Percentiles rank a stretch among this genome's conserved stretches.
Conservation (phyloP, 805 yeast species). For the Yarrowia sp. region DNA sequence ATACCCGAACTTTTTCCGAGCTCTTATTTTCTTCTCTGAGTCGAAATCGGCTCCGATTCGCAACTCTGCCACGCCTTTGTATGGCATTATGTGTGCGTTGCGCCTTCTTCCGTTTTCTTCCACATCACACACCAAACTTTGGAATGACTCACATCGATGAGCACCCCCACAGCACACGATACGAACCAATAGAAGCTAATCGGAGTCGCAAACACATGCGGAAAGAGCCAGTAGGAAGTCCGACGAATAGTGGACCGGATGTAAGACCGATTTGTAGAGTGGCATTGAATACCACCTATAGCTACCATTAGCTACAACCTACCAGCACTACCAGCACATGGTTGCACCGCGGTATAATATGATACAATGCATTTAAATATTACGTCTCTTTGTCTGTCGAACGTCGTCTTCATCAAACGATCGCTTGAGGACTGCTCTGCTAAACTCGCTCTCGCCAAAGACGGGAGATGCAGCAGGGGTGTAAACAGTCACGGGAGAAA, state of each 20-base stretch:
- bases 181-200: background rate
- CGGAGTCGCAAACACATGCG: background rate
- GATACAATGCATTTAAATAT: constrained; percentile 25
- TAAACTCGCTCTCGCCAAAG: constrained; percentile 13
- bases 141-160: background rate
- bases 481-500: constrained; percentile 18
- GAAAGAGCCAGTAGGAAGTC: too few relatives aligned
- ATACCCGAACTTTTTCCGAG: background rate
- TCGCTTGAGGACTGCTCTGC: constrained; percentile 10
- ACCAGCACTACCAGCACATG: background rate
- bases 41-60: background rate
- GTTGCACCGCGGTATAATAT: too few relatives aligned
- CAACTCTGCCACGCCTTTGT: background rate
- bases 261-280: too few relatives aligned
- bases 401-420: constrained; percentile 5
- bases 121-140: background rate
- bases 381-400: constrained; percentile 11
- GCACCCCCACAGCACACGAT: too few relatives aligned
- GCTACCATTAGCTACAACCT: background rate
- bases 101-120: background rate
- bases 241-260: too few relatives aligned
- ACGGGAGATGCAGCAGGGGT: constrained; percentile 26
- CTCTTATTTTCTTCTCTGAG: background rate
- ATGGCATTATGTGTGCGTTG: too few relatives aligned
- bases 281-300: too few relatives aligned